Percentiles rank a stretch among this genome's conserved stretches.
These are phyloP conservation scores for Phialophora expanda DNA, from an alignment of 2,329 filamentous ascomycete genomes.

Conservation along the genomic window DNA sequence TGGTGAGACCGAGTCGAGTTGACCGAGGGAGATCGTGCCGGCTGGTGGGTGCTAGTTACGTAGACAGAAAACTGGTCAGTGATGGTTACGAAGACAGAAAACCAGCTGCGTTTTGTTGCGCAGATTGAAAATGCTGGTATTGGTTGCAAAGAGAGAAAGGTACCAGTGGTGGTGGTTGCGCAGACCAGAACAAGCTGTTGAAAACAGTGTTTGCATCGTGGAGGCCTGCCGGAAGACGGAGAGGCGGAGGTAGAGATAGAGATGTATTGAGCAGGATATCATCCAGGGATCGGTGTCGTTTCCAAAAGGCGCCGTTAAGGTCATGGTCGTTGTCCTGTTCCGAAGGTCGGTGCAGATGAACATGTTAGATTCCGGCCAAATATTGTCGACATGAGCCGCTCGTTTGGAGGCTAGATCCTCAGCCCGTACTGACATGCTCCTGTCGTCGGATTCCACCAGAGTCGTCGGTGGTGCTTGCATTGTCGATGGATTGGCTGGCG, in stretches of 20 bases:
- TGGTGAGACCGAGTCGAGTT: too few species aligned
- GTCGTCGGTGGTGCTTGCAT: neutral
- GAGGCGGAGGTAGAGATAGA: slow-evolving; percentile 76
- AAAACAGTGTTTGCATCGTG: slow-evolving; percentile 85
- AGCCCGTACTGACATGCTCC: neutral
- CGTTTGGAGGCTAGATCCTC: neutral
- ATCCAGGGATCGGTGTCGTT: slow-evolving; percentile 85
- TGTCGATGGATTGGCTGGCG: slow-evolving; percentile 41
- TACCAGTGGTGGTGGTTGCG: too few species aligned
- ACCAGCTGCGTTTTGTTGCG: too few species aligned
- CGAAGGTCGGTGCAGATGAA: slow-evolving; percentile 89
- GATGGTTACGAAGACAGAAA: too few species aligned
- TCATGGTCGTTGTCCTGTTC: slow-evolving; percentile 81
- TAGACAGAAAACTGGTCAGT: too few species aligned
- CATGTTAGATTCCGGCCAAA: slow-evolving; percentile 83
- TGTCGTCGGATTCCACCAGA: neutral
- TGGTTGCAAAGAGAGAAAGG: too few species aligned
- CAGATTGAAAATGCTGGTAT: too few species aligned
- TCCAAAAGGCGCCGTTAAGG: slow-evolving; percentile 94
- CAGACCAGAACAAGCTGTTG: too few species aligned
- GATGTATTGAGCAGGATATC: slow-evolving; percentile 87
- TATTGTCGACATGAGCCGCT: slow-evolving; percentile 74
- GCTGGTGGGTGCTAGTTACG: too few species aligned
- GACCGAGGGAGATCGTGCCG: too few species aligned
- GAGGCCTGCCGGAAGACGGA: slow-evolving; percentile 79